Evolutionary conservation across 192 early-diverging fungal species (phyloP).

Genomic region (Paraglomus brasilianum): DNA sequence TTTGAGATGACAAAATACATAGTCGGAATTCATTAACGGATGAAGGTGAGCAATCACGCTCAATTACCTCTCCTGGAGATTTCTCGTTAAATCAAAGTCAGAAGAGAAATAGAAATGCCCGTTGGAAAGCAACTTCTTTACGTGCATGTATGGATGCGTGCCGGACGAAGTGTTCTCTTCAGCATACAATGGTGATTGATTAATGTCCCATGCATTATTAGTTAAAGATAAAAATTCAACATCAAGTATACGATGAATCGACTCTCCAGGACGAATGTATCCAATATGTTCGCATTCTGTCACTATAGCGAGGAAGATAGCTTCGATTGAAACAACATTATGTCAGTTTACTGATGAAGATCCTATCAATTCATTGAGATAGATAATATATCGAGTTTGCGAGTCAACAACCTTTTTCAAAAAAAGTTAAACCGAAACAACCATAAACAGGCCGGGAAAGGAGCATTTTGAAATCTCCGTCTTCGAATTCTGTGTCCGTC

Average conservation of each 20-base stretch:
- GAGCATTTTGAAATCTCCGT: background rate
- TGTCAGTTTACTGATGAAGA: too few species aligned
- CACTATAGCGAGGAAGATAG: conserved; percentile 65
- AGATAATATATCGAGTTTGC: conserved; percentile 18
- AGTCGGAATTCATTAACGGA: background rate
- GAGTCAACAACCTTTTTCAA: conserved; percentile 44
- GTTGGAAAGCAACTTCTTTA: conserved; percentile 74
- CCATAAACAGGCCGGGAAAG: conserved; percentile 46
- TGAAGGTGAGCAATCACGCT: background rate
- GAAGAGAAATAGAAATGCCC: conserved; percentile 94
- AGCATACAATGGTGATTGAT: conserved; percentile 37
- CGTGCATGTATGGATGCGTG: conserved; percentile 71
- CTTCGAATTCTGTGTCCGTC: background rate
- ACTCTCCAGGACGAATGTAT: conserved; percentile 53
- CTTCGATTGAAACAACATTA: conserved; percentile 45
- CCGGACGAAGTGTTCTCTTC: conserved; percentile 43
- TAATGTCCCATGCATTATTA: conserved; percentile 69
- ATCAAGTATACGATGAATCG: conserved; percentile 65
- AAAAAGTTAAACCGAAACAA: conserved; percentile 49
- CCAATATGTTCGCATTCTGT: conserved; percentile 64
- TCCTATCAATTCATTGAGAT: conserved; percentile 24
- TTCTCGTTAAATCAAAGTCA: conserved; percentile 81
- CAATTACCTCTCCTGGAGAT: conserved; percentile 63
- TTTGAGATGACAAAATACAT: background rate
- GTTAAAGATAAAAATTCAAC: conserved; percentile 76